These are phyloP conservation scores for Pyrenochaeta sp. DNA, from an alignment of 2,329 filamentous ascomycete species.

Conservation along the genomic window DNA sequence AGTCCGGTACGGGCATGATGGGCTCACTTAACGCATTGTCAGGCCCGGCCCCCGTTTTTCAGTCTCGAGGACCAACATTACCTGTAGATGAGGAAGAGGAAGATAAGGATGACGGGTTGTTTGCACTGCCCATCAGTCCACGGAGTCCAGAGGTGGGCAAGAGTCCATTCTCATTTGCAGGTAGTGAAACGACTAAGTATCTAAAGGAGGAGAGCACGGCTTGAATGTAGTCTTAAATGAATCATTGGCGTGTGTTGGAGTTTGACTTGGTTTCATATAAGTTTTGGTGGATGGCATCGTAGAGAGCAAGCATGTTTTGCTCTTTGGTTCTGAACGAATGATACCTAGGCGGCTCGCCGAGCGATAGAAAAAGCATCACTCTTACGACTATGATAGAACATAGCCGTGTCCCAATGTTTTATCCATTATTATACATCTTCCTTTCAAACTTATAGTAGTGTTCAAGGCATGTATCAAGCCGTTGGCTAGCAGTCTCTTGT, in stretches of 20 bases:
- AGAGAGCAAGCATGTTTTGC: slow-evolving; percentile 1
- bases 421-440: not conserved
- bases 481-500: too few species aligned
- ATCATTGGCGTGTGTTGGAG: not conserved
- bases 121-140: slow-evolving; percentile 86
- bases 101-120: slow-evolving; percentile 80
- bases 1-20: slow-evolving; percentile 45
- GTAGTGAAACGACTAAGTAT: slow-evolving; percentile 45
- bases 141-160: slow-evolving; percentile 85
- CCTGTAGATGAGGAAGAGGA: slow-evolving; percentile 45
- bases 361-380: slow-evolving; percentile 1
- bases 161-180: slow-evolving; percentile 75
- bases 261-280: not conserved
- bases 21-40: slow-evolving; percentile 57
- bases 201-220: slow-evolving; percentile 38
- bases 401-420: not conserved
- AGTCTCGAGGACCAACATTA: slow-evolving; percentile 42
- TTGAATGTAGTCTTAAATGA: slow-evolving; percentile 17
- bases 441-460: not conserved
- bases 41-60: slow-evolving; percentile 35
- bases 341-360: slow-evolving; percentile 22
- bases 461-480: too few species aligned
- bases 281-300: not conserved
- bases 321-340: slow-evolving; percentile 11
- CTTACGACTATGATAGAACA: not conserved